phyloP scores from a whole-genome alignment of 148 eudicot species.

The Dianthus caryophyllus region DNA sequence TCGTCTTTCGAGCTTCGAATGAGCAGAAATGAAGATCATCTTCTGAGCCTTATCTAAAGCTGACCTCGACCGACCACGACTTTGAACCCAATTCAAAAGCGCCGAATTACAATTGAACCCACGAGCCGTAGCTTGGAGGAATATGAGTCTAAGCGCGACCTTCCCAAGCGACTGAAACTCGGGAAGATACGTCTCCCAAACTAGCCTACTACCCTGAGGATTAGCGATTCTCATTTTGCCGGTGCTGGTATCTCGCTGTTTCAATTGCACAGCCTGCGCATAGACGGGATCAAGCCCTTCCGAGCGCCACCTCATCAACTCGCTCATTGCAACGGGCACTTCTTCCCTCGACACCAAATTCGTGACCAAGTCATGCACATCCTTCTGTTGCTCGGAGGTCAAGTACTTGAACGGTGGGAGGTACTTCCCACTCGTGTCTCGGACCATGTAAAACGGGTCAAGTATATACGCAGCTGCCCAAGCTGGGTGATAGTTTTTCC shows the following conservation, averaged over 20 bases:
- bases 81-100: constrained; percentile 51
- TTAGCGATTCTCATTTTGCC: constrained; percentile 85
- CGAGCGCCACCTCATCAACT: constrained; percentile 93
- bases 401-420: constrained; percentile 87
- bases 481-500: constrained; percentile 86
- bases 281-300: constrained; percentile 93
- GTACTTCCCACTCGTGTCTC: constrained; percentile 79
- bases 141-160: constrained; percentile 79
- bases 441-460: constrained; percentile 70
- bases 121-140: constrained; percentile 79
- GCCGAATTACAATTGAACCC: constrained; percentile 59
- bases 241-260: constrained; percentile 64
- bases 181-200: constrained; percentile 88
- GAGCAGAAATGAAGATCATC: constrained; percentile 77
- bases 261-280: constrained; percentile 95
- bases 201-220: constrained; percentile 91
- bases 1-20: constrained; percentile 69
- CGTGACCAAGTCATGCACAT: constrained; percentile 81
- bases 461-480: constrained; percentile 94
- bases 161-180: constrained; percentile 80
- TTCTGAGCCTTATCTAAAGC: constrained; percentile 77
- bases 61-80: constrained; percentile 45
- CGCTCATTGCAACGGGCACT: constrained; percentile 80
- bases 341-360: constrained; percentile 82
- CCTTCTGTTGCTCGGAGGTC: constrained; percentile 82